phyloP scores from a whole-genome alignment of 2,329 filamentous ascomycete species.

The Chalaropsis thielavioides region DNA sequence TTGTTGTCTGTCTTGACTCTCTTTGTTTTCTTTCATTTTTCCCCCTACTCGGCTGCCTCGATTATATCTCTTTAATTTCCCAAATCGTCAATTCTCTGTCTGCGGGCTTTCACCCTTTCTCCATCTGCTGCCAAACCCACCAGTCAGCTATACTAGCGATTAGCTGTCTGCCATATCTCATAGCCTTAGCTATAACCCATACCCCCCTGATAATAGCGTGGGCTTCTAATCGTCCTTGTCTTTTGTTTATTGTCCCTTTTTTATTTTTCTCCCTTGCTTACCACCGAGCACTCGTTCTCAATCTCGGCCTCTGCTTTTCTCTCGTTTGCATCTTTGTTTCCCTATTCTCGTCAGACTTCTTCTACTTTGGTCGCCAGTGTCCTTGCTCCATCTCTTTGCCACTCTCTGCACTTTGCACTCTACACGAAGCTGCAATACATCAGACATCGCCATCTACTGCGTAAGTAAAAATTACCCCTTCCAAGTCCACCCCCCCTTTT shows the following conservation, averaged over 20 bases:
- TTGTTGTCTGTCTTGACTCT: not conserved
- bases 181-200: not conserved
- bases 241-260: not conserved
- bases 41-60: not conserved
- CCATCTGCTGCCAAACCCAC: not conserved
- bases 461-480: not conserved
- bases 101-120: not conserved
- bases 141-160: not conserved
- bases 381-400: not conserved
- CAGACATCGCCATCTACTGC: not conserved
- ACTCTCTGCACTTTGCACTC: not conserved
- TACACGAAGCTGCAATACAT: not conserved
- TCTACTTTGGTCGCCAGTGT: not conserved
- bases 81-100: not conserved
- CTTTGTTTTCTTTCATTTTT: not conserved
- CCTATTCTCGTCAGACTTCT: not conserved
- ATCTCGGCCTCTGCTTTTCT: not conserved
- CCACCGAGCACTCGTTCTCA: not conserved
- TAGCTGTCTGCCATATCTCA: not conserved
- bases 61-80: not conserved
- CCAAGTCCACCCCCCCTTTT: not conserved
- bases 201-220: slow-evolving; percentile 7
- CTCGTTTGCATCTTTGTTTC: not conserved
- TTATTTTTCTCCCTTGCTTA: not conserved
- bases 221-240: slow-evolving; percentile 5